Conservation (phyloP, 2,329 filamentous ascomycete species). For the Zymoseptoria passerinii region DNA sequence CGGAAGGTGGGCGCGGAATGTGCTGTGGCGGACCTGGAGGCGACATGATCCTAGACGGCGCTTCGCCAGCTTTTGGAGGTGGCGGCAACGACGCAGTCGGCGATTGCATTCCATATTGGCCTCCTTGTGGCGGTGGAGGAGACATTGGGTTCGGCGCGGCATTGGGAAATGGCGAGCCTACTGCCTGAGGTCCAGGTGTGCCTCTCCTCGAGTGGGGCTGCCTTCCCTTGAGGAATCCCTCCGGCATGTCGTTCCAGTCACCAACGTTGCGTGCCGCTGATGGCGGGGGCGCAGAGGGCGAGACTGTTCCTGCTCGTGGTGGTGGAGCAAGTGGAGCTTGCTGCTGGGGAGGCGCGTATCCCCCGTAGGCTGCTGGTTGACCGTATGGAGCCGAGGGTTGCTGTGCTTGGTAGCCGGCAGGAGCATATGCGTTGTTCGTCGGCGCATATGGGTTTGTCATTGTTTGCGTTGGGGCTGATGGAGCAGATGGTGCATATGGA, state of each 20-base stretch:
- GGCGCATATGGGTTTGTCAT: slow-evolving; percentile 45
- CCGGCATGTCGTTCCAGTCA: slow-evolving; percentile 92
- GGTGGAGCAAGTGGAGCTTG: slow-evolving; percentile 47
- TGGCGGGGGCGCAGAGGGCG: slow-evolving; percentile 56
- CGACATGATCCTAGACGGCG: slow-evolving; percentile 60
- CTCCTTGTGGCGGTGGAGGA: slow-evolving; percentile 50
- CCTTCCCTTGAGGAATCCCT: slow-evolving; percentile 64
- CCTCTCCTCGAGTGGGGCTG: slow-evolving; percentile 53
- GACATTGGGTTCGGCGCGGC: slow-evolving; percentile 45
- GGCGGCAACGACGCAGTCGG: slow-evolving; percentile 67
- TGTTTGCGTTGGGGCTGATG: slow-evolving; percentile 13
- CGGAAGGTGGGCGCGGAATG: slow-evolving; percentile 41
- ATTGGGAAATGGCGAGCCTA: slow-evolving; percentile 67
- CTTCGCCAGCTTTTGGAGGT: slow-evolving; percentile 70
- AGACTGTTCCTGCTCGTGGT: slow-evolving; percentile 59
- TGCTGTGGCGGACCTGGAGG: slow-evolving; percentile 49
- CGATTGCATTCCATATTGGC: slow-evolving; percentile 50
- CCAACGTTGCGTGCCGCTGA: slow-evolving; percentile 63
- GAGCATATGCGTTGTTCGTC: slow-evolving; percentile 33
- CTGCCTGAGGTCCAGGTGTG: slow-evolving; percentile 61
- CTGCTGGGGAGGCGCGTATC: slow-evolving; percentile 38
- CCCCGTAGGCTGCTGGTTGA: slow-evolving; percentile 33
- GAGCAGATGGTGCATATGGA: slow-evolving; percentile 33
- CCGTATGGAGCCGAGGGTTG: slow-evolving; percentile 33
- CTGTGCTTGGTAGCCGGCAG: slow-evolving; percentile 36